Evolutionary conservation across 202 grass and related monocot genomes (phyloP).

Genomic region (Schoenoplectus triqueter): DNA sequence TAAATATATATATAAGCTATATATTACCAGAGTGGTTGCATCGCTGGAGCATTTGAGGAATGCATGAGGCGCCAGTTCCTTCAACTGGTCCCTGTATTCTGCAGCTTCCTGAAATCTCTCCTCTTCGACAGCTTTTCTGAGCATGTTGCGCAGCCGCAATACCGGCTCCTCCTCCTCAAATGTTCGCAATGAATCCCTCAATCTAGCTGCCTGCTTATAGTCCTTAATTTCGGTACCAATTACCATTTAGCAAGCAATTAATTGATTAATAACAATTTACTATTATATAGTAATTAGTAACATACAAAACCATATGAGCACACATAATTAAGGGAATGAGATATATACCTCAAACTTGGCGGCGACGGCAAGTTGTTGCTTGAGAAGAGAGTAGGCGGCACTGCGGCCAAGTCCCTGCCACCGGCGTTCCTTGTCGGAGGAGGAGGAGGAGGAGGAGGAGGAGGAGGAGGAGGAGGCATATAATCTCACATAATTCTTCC

Average conservation of each 20-base stretch:
- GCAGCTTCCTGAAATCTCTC: slow-evolving; percentile 87
- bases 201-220: slow-evolving; percentile 86
- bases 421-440: not conserved
- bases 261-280: not conserved
- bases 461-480: not conserved
- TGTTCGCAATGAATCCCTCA: slow-evolving; percentile 75
- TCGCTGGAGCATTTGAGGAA: slow-evolving; percentile 86
- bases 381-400: slow-evolving; percentile 82
- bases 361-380: slow-evolving; percentile 80
- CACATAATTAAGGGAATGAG: not conserved
- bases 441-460: not conserved
- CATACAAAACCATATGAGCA: too few relatives aligned
- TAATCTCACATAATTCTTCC: not conserved
- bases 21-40: slow-evolving; percentile 73
- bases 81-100: slow-evolving; percentile 75
- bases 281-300: not conserved
- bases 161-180: slow-evolving; percentile 88
- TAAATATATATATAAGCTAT: not conserved
- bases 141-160: slow-evolving; percentile 56
- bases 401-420: slow-evolving; percentile 52
- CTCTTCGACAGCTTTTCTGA: slow-evolving; percentile 64
- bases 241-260: not conserved
- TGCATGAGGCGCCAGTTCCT: slow-evolving; percentile 67
- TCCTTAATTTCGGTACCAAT: slow-evolving; percentile 47
- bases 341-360: slow-evolving; percentile 67